phyloP scores from a whole-genome alignment of 805 yeast genomes.

The Metschnikowia dekortorum region DNA sequence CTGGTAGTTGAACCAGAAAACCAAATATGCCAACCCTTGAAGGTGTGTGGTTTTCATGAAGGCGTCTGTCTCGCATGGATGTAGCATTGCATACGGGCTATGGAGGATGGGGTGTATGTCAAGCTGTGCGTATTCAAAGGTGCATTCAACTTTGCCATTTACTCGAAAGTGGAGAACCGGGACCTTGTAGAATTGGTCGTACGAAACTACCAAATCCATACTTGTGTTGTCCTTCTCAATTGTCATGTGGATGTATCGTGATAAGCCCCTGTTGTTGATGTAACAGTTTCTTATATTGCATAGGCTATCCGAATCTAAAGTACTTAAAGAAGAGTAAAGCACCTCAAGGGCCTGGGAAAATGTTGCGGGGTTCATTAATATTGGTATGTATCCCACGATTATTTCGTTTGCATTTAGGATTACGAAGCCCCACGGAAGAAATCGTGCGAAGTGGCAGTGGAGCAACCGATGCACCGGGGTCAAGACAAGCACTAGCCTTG shows the following conservation, averaged over 20 bases:
- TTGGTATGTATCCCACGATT: too few species aligned
- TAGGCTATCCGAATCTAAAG: background rate
- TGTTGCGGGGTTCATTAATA: background rate
- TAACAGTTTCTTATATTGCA: conserved; percentile 9
- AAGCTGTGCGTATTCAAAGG: conserved; percentile 3
- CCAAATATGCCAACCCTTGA: conserved; percentile 7
- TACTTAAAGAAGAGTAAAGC: background rate
- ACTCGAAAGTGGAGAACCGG: conserved; percentile 29
- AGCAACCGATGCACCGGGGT: background rate
- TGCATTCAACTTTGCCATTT: conserved; percentile 3
- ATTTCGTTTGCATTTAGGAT: background rate
- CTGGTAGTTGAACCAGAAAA: conserved; percentile 13
- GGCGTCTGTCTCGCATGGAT: conserved; percentile 15
- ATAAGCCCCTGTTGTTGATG: conserved; percentile 5
- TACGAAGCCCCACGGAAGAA: background rate
- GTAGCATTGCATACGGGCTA: conserved; percentile 11
- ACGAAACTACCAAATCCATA: conserved; percentile 25
- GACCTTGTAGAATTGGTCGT: conserved; percentile 25
- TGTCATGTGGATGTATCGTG: conserved; percentile 7
- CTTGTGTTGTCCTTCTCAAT: background rate
- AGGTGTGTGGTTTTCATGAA: conserved; percentile 6
- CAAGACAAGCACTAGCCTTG: background rate
- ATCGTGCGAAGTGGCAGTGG: background rate
- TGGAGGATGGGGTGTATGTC: conserved; percentile 15
- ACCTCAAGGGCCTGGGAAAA: background rate